Evolutionary conservation across 75 land plant species (phyloP).

Genomic region (Pseudotsuga menziesii): DNA sequence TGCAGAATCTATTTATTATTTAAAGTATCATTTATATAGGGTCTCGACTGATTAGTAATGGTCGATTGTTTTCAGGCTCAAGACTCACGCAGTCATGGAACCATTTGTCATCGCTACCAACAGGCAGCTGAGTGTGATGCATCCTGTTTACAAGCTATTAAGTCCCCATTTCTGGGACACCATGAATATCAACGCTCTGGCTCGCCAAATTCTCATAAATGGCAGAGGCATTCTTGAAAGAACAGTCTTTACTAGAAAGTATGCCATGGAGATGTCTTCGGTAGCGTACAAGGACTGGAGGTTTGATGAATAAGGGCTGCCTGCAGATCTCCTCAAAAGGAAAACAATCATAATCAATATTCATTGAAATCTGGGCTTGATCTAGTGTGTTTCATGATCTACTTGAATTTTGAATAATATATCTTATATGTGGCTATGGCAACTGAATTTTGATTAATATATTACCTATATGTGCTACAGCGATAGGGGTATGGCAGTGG

Average conservation of each 20-base stretch:
- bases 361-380: not conserved
- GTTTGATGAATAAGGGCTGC: slow-evolving; percentile 52
- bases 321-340: slow-evolving; percentile 61
- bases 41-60: too few relatives aligned
- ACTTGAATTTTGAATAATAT: not conserved
- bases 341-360: not conserved
- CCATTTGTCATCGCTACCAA: too few relatives aligned
- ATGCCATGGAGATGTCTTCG: slow-evolving; percentile 57
- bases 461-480: too few relatives aligned
- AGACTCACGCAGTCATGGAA: too few relatives aligned
- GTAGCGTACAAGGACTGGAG: slow-evolving; percentile 45
- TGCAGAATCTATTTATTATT: too few relatives aligned
- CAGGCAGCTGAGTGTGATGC: too few relatives aligned
- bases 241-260: slow-evolving; percentile 30
- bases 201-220: slow-evolving; percentile 44
- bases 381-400: not conserved
- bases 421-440: not conserved
- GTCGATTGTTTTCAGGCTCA: too few relatives aligned
- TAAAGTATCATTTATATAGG: too few relatives aligned
- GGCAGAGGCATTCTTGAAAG: slow-evolving; percentile 56
- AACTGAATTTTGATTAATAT: too few relatives aligned
- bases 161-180: too few relatives aligned
- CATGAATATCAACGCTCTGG: slow-evolving; percentile 69
- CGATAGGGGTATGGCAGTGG: slow-evolving; percentile 49
- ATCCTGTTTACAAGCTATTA: too few relatives aligned